Percentiles rank a stretch among this genome's conserved stretches.
These are phyloP conservation scores for Fusarium nurragi DNA, from an alignment of 2,329 filamentous ascomycete species.

Conservation along the genomic window DNA sequence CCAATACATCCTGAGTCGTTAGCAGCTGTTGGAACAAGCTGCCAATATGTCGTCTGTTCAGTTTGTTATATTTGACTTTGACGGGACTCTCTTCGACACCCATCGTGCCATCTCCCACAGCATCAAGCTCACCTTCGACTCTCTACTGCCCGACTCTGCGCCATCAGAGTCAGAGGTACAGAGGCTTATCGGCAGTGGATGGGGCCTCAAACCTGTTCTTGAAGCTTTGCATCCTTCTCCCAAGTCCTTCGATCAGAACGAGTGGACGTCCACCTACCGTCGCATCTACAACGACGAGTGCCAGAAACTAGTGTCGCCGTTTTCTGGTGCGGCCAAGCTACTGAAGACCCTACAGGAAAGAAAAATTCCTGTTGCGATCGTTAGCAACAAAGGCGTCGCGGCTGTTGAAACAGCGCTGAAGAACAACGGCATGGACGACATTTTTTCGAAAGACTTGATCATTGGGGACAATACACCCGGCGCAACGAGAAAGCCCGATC, in stretches of 20 bases:
- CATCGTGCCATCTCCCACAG: conserved; percentile 14
- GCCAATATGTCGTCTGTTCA: neutral
- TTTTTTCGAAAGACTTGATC: neutral
- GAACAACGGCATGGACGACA: neutral
- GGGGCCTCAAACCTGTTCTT: neutral
- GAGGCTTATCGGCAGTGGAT: neutral
- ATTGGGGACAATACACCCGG: conserved; percentile 10
- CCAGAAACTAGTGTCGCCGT: neutral
- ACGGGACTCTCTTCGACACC: conserved; percentile 11
- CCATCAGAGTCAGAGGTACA: neutral
- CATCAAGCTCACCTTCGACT: conserved; percentile 4
- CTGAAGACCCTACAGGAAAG: fast-evolving
- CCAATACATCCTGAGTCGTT: too few relatives aligned
- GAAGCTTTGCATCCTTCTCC: neutral
- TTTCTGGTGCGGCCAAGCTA: neutral
- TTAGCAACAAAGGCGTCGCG: conserved; percentile 8
- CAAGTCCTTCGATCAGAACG: neutral
- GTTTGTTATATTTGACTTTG: conserved; percentile 15
- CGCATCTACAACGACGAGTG: conserved; percentile 6
- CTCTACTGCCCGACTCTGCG: neutral
- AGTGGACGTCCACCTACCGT: conserved; percentile 3
- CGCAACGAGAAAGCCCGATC: neutral
- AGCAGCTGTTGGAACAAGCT: too few relatives aligned
- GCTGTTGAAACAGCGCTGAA: neutral
- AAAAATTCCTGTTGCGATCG: fast-evolving